Conservation (phyloP, 2,329 filamentous ascomycete genomes). For the Fusarium temperatum region DNA sequence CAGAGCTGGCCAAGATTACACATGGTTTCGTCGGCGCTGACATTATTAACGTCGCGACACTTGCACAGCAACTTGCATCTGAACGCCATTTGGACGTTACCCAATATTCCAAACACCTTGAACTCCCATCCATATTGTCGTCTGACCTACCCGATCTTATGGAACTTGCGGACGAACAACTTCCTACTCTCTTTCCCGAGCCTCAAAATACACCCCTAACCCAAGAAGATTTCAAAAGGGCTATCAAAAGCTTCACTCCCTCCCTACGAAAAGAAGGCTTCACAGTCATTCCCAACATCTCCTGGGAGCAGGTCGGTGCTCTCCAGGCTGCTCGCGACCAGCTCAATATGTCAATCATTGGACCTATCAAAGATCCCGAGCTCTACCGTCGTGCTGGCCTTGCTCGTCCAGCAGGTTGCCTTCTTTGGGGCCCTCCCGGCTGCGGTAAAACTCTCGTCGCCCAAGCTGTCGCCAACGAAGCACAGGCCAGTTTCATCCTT, state of each 20-base stretch:
- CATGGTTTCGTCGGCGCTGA: constrained; percentile 95
- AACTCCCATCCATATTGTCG: background rate
- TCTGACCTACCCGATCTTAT: constrained; percentile 21
- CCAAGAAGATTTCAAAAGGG: constrained; percentile 72
- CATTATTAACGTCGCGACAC: constrained; percentile 70
- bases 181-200: background rate
- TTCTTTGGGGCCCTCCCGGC: constrained; percentile 96
- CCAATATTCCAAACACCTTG: background rate
- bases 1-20: constrained; percentile 79
- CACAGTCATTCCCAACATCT: constrained; percentile 90
- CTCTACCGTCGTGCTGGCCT: constrained; percentile 82
- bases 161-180: constrained; percentile 19
- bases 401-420: constrained; percentile 81
- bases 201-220: constrained; percentile 6
- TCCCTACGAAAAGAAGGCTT: constrained; percentile 90
- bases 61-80: constrained; percentile 48
- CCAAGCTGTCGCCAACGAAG: constrained; percentile 95
- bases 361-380: constrained; percentile 85
- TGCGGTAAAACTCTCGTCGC: constrained; percentile 97
- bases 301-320: constrained; percentile 92
- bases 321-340: constrained; percentile 81
- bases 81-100: constrained; percentile 39
- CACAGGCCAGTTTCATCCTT: constrained; percentile 96
- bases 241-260: constrained; percentile 69
- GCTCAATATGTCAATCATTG: constrained; percentile 85